Conservation (phyloP, 805 yeast genomes). For the Candida morakotiae region DNA sequence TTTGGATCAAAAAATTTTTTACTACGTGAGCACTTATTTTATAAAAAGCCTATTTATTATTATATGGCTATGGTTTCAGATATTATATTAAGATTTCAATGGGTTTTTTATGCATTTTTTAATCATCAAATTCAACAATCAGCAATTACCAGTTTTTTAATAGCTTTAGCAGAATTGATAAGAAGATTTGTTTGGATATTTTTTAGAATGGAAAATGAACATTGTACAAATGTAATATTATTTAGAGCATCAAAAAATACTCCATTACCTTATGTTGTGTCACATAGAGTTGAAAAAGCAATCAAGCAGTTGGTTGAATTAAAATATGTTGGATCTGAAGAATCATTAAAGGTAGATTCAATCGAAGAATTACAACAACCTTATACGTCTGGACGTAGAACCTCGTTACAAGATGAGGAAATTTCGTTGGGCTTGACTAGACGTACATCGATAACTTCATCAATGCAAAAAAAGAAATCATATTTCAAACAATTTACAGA, state of each 20-base stretch:
- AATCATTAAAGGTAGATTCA: neutral
- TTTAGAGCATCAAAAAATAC: slow-evolving; percentile 86
- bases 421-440: slow-evolving; percentile 10
- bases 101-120: slow-evolving; percentile 87
- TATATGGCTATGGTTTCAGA: slow-evolving; percentile 73
- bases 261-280: slow-evolving; percentile 70
- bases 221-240: slow-evolving; percentile 80
- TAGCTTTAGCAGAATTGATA: slow-evolving; percentile 77
- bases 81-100: slow-evolving; percentile 75
- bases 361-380: neutral
- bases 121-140: slow-evolving; percentile 78
- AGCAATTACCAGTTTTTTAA: slow-evolving; percentile 77
- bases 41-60: slow-evolving; percentile 46
- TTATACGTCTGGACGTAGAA: slow-evolving; percentile 4
- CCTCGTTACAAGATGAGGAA: slow-evolving; percentile 4
- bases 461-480: slow-evolving; percentile 17
- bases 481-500: slow-evolving; percentile 45
- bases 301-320: slow-evolving; percentile 33
- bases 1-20: slow-evolving; percentile 51
- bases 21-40: slow-evolving; percentile 70
- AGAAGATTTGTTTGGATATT: slow-evolving; percentile 88
- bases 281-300: slow-evolving; percentile 30
- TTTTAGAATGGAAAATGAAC: slow-evolving; percentile 95
- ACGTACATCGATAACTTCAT: slow-evolving; percentile 1
- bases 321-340: slow-evolving; percentile 16